Percentiles rank a stretch among this genome's conserved stretches.
These are phyloP conservation scores for Vitis rupestris DNA, from an alignment of 164 flowering plant species.

Conservation along the genomic window DNA sequence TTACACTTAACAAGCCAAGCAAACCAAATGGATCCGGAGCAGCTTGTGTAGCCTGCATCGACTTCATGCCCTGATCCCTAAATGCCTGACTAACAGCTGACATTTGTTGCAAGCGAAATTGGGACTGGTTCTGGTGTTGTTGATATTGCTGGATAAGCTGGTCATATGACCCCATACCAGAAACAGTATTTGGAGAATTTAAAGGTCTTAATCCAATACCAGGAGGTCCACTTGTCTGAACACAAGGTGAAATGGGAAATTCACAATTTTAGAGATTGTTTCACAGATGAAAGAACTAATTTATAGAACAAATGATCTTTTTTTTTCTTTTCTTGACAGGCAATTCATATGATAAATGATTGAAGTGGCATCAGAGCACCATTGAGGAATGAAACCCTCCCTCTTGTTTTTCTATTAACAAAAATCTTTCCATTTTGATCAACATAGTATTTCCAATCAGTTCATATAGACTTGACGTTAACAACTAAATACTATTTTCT, in stretches of 20 bases:
- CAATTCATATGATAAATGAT: neutral
- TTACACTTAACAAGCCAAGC: slow-evolving; percentile 82
- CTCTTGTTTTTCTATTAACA: neutral
- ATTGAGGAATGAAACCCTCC: neutral
- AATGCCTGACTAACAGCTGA: slow-evolving; percentile 66
- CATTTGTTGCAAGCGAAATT: slow-evolving; percentile 78
- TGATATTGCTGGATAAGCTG: slow-evolving; percentile 88
- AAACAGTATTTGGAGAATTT: slow-evolving; percentile 56
- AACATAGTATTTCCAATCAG: neutral
- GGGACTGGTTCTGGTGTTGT: slow-evolving; percentile 76
- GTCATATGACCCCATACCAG: slow-evolving; percentile 76
- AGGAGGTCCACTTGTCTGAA: slow-evolving; percentile 71
- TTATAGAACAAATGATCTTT: no score
- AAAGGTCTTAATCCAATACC: slow-evolving; percentile 83
- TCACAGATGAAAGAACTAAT: neutral
- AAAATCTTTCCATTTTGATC: neutral
- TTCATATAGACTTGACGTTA: neutral
- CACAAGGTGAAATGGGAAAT: slow-evolving; percentile 5
- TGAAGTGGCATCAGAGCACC: neutral
- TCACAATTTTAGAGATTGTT: neutral
- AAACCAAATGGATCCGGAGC: slow-evolving; percentile 80
- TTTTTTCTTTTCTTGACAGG: no score
- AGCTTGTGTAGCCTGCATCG: slow-evolving; percentile 63
- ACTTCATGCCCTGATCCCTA: slow-evolving; percentile 74
- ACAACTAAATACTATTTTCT: neutral